A percentile compares a stretch with the other conserved stretches of the same genome.
phyloP scores from a whole-genome alignment of 2,329 filamentous ascomycete species.

The Colletotrichum liriopes region DNA sequence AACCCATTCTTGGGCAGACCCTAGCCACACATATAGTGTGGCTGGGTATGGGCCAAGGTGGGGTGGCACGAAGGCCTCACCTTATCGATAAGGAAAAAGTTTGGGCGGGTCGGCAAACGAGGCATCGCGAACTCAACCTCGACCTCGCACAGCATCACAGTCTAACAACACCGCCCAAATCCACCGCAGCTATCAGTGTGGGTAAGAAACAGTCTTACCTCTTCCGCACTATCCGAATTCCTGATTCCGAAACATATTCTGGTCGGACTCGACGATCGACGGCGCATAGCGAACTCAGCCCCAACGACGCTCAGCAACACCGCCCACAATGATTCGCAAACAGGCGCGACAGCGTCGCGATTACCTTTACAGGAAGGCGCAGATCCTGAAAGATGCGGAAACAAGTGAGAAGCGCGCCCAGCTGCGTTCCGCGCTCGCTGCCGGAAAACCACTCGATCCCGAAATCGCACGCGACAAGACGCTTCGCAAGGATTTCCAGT shows the following conservation, averaged over 20 bases:
- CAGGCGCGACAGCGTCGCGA: slow-evolving; percentile 60
- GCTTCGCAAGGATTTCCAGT: slow-evolving; percentile 90
- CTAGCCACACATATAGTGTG: background rate
- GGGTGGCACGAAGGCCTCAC: background rate
- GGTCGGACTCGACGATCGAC: background rate
- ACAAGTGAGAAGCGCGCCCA: slow-evolving; percentile 93
- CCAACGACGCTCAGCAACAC: background rate
- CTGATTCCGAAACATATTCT: no score
- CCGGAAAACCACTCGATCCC: slow-evolving; percentile 87
- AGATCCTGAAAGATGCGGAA: slow-evolving; percentile 91
- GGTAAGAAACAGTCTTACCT: background rate
- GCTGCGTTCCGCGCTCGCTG: slow-evolving; percentile 87
- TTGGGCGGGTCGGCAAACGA: background rate
- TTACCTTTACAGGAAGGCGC: slow-evolving; percentile 89
- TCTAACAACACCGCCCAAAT: background rate
- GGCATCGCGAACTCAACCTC: background rate
- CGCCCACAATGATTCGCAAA: slow-evolving; percentile 50
- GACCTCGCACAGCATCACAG: background rate
- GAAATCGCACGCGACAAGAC: slow-evolving; percentile 88
- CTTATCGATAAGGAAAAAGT: slow-evolving; percentile 13
- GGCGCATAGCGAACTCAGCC: background rate
- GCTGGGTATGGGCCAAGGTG: background rate
- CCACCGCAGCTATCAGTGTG: background rate
- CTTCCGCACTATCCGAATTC: no score
- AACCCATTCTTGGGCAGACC: no score